These are phyloP conservation scores for Lithocarpus polystachyus DNA, from an alignment of 306 rosid species.

Conservation along the genomic window DNA sequence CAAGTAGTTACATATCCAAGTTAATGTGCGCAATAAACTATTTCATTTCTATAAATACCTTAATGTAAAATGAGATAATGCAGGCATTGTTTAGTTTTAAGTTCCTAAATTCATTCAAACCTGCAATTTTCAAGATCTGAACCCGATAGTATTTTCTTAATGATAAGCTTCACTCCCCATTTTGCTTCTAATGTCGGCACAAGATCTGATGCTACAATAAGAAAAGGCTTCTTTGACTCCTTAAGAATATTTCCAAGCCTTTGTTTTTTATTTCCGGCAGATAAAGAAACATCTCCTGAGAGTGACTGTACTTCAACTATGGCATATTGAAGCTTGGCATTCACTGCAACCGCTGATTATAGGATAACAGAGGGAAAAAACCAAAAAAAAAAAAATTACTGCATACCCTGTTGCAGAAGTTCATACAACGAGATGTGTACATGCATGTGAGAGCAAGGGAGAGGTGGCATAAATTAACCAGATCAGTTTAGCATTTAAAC, in stretches of 20 bases:
- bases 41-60: neutral
- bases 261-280: constrained; percentile 54
- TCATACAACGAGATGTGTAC: neutral
- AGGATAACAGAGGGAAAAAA: neutral
- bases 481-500: neutral
- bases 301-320: constrained; percentile 65
- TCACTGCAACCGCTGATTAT: constrained; percentile 88
- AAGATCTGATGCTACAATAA: constrained; percentile 85
- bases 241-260: constrained; percentile 65
- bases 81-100: constrained; percentile 14
- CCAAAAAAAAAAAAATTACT: neutral
- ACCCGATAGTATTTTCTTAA: constrained; percentile 63
- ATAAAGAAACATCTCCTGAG: constrained; percentile 42
- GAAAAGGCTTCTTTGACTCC: constrained; percentile 69
- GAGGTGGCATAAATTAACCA: neutral
- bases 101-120: constrained; percentile 31
- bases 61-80: constrained; percentile 1
- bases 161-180: constrained; percentile 74
- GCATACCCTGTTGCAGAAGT: neutral
- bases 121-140: constrained; percentile 93
- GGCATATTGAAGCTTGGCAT: constrained; percentile 87
- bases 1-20: constrained; percentile 10
- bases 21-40: neutral
- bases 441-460: neutral
- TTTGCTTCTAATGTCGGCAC: constrained; percentile 83